Evolutionary conservation across 495 filamentous ascomycete species (phyloP).

Genomic region (Paragyromitra xinjiangensis): DNA sequence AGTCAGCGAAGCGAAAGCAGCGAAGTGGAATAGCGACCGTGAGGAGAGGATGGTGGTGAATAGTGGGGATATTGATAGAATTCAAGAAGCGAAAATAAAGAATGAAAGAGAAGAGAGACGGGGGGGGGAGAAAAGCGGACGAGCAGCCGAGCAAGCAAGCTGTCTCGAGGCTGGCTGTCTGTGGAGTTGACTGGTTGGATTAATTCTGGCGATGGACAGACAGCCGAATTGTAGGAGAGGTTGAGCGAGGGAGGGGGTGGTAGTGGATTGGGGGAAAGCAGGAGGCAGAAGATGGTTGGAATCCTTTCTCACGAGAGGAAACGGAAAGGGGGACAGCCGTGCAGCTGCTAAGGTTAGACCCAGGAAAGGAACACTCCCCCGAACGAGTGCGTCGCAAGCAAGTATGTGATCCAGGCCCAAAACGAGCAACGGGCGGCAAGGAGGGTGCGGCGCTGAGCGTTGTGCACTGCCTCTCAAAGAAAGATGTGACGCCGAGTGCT

Average conservation of each 20-base stretch:
- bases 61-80: slow-evolving; percentile 23
- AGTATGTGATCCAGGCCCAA: slow-evolving; percentile 51
- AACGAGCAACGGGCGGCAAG: slow-evolving; percentile 50
- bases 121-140: slow-evolving; percentile 34
- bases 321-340: slow-evolving; percentile 51
- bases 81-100: slow-evolving; percentile 36
- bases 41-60: slow-evolving; percentile 19
- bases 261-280: slow-evolving; percentile 41
- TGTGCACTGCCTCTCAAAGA: slow-evolving; percentile 46
- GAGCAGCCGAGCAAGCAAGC: slow-evolving; percentile 57
- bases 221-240: slow-evolving; percentile 41
- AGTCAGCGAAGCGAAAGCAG: slow-evolving; percentile 42
- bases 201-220: slow-evolving; percentile 36
- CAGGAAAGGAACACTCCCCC: slow-evolving; percentile 43
- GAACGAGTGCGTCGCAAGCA: slow-evolving; percentile 49
- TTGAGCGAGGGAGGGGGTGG: slow-evolving; percentile 37
- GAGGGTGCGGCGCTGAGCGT: slow-evolving; percentile 42
- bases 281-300: slow-evolving; percentile 53
- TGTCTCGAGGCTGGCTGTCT: slow-evolving; percentile 55
- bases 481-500: slow-evolving; percentile 31
- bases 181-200: slow-evolving; percentile 33
- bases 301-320: slow-evolving; percentile 38
- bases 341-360: slow-evolving; percentile 37
- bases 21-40: slow-evolving; percentile 47
- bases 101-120: slow-evolving; percentile 42